A percentile compares a stretch with the other conserved stretches of the same genome.
Evolutionary conservation across 108 stramenopile species (phyloP).

Genomic region (Pseudonitzschia delicatissima): DNA sequence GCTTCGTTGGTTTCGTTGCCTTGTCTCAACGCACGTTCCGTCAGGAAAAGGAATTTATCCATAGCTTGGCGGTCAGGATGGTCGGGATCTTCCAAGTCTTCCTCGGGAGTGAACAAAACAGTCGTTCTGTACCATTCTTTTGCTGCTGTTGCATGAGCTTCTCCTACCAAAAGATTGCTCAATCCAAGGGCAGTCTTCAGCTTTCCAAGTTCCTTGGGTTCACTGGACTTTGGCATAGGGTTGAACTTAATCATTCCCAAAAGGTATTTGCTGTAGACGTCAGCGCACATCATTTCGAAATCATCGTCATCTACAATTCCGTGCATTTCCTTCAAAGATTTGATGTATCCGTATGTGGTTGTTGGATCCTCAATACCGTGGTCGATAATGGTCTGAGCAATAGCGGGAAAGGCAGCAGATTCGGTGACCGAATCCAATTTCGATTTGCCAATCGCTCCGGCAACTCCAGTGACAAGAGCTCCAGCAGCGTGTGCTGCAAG

Average conservation of each 20-base stretch:
- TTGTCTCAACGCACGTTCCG: slow-evolving; percentile 65
- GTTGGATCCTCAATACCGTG: slow-evolving; percentile 42
- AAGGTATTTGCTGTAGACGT: slow-evolving; percentile 65
- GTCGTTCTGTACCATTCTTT: slow-evolving; percentile 59
- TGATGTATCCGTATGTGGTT: slow-evolving; percentile 22
- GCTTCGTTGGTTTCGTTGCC: slow-evolving; percentile 79
- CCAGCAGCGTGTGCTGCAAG: slow-evolving; percentile 49
- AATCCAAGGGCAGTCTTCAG: slow-evolving; percentile 48
- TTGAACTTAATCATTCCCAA: slow-evolving; percentile 75
- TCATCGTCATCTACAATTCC: slow-evolving; percentile 50
- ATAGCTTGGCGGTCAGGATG: slow-evolving; percentile 68
- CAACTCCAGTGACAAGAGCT: slow-evolving; percentile 48
- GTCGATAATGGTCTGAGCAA: slow-evolving; percentile 54
- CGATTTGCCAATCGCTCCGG: slow-evolving; percentile 54
- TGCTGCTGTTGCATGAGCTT: slow-evolving; percentile 72
- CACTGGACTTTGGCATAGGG: slow-evolving; percentile 60
- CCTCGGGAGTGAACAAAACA: slow-evolving; percentile 56
- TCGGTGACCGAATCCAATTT: slow-evolving; percentile 41
- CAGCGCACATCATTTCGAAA: slow-evolving; percentile 55
- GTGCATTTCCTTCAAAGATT: slow-evolving; percentile 31
- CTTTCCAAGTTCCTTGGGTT: slow-evolving; percentile 66
- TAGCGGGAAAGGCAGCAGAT: slow-evolving; percentile 46
- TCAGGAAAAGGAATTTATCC: slow-evolving; percentile 81
- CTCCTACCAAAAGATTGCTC: slow-evolving; percentile 74
- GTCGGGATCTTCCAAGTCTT: slow-evolving; percentile 78